Evolutionary conservation across 2,329 filamentous ascomycete species (phyloP).

Genomic region (Microdochium paspali): DNA sequence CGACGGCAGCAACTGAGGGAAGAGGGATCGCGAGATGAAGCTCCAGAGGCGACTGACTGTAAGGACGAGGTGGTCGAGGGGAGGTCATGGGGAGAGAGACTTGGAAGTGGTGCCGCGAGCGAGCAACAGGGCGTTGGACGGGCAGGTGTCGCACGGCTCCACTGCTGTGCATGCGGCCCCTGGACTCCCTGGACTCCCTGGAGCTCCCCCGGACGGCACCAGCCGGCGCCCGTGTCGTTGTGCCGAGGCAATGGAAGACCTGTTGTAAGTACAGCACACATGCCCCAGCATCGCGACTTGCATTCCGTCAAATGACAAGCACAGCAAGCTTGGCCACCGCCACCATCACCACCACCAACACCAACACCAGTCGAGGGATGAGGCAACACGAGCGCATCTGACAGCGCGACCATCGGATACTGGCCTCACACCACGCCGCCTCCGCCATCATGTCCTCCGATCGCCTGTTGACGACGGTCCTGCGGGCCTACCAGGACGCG

Average conservation of each 20-base stretch:
- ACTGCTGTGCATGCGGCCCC: no score
- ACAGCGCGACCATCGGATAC: background rate
- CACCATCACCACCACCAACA: background rate
- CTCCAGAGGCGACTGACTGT: background rate
- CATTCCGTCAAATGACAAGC: no score
- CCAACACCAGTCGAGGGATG: no score
- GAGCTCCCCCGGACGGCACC: no score
- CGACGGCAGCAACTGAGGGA: background rate
- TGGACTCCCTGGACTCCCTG: no score
- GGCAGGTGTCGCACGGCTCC: no score
- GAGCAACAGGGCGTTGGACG: no score
- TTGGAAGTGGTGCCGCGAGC: no score
- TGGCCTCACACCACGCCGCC: background rate
- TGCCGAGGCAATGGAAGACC: background rate
- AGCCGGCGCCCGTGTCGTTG: background rate
- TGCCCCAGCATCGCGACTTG: background rate
- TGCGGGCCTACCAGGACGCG: constrained; percentile 48
- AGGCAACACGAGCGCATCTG: background rate
- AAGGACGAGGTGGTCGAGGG: background rate
- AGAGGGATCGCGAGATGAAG: background rate
- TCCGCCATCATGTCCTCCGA: constrained; percentile 51
- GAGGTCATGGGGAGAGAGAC: background rate
- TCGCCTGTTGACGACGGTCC: constrained; percentile 54
- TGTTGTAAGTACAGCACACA: background rate
- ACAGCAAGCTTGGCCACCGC: no score